A percentile compares a stretch with the other conserved stretches of the same genome.
phyloP scores from a whole-genome alignment of 768 basidiomycete species.

The Lactarius sanguifluus region DNA sequence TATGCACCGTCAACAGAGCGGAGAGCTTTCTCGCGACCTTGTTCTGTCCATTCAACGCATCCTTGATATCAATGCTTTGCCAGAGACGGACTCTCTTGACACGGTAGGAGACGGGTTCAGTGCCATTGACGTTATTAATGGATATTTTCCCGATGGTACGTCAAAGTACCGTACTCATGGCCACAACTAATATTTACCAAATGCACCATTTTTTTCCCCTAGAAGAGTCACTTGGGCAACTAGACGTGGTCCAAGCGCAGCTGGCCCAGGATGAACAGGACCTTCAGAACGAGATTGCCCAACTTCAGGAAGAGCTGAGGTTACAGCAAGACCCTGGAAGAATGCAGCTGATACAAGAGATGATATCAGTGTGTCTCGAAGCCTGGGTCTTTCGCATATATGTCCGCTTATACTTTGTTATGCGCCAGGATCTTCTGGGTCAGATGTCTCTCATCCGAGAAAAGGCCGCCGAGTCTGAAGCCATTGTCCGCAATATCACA shows the following conservation, averaged over 20 bases:
- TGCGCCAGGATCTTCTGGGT: conserved; percentile 76
- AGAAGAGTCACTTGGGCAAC: conserved; percentile 76
- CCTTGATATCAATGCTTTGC: conserved; percentile 51
- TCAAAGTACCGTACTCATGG: conserved; percentile 22
- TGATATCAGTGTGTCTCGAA: conserved; percentile 74
- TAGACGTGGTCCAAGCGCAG: conserved; percentile 67
- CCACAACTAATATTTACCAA: background rate
- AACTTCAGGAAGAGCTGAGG: conserved; percentile 64
- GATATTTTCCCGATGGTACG: conserved; percentile 78
- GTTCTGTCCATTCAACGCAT: conserved; percentile 70
- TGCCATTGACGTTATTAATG: conserved; percentile 55
- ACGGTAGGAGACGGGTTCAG: conserved; percentile 57
- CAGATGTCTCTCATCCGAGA: conserved; percentile 97
- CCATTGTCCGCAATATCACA: conserved; percentile 92
- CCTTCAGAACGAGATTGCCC: conserved; percentile 69
- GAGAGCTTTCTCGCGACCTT: conserved; percentile 65
- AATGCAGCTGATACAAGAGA: conserved; percentile 91
- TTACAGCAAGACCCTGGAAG: conserved; percentile 81
- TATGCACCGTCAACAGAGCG: conserved; percentile 33
- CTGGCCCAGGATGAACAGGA: conserved; percentile 68
- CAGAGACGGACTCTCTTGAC: conserved; percentile 56
- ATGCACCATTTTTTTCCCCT: conserved; percentile 9
- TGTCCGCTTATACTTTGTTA: background rate
- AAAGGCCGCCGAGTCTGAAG: conserved; percentile 96
- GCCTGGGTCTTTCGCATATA: background rate